phyloP scores from a whole-genome alignment of 2,329 filamentous ascomycete genomes.

The Neofusicoccum kwambonambiense region DNA sequence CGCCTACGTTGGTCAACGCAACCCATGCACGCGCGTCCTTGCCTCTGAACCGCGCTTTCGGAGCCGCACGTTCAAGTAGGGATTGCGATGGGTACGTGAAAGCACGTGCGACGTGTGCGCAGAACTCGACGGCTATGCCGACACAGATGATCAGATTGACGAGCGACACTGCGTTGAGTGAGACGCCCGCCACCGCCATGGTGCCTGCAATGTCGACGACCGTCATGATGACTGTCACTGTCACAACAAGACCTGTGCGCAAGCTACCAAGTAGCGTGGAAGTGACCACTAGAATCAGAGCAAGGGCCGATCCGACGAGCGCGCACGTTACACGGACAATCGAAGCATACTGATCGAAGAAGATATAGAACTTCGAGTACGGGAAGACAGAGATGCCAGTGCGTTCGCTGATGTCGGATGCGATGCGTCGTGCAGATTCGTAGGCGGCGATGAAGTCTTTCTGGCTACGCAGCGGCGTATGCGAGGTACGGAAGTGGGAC shows the following conservation, averaged over 20 bases:
- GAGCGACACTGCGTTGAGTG: conserved; percentile 89
- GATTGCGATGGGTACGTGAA: conserved; percentile 88
- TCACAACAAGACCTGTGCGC: conserved; percentile 77
- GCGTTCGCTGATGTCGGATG: conserved; percentile 67
- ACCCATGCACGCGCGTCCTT: conserved; percentile 88
- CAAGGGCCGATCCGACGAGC: conserved; percentile 78
- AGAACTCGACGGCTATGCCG: conserved; percentile 95
- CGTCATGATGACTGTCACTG: conserved; percentile 86
- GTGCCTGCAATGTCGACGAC: conserved; percentile 91
- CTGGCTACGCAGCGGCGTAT: conserved; percentile 83
- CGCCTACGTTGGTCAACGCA: conserved; percentile 89
- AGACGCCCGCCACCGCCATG: conserved; percentile 87
- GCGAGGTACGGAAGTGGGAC: conserved; percentile 87
- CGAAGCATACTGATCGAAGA: conserved; percentile 93
- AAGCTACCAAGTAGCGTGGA: conserved; percentile 80
- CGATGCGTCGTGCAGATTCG: conserved; percentile 82
- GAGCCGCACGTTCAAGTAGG: conserved; percentile 78
- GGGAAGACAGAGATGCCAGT: conserved; percentile 86
- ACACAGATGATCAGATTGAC: conserved; percentile 98
- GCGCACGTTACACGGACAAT: conserved; percentile 79
- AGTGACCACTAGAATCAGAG: conserved; percentile 79
- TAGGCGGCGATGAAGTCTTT: conserved; percentile 92
- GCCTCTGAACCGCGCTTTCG: conserved; percentile 69
- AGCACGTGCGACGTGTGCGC: conserved; percentile 90
- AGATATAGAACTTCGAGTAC: conserved; percentile 97